phyloP scores from a whole-genome alignment of 2,329 filamentous ascomycete species.

The Diaporthe australafricana region DNA sequence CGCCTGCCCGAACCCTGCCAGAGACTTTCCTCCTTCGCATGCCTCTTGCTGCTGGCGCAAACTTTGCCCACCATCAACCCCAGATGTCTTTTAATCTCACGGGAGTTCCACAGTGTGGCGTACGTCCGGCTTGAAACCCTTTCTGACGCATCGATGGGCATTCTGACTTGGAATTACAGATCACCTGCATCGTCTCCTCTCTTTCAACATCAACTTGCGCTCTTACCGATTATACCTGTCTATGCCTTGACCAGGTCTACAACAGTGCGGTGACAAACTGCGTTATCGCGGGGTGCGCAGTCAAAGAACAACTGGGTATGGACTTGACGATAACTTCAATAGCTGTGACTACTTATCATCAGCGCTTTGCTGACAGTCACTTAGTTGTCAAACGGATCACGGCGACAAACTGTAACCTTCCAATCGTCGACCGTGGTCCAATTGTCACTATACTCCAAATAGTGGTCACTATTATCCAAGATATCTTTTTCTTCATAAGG shows the following conservation, averaged over 20 bases:
- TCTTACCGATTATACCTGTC: slow-evolving; percentile 9
- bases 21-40: neutral
- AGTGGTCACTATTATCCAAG: slow-evolving; percentile 24
- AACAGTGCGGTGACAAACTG: slow-evolving; percentile 3
- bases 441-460: slow-evolving; percentile 20
- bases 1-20: neutral
- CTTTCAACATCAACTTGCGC: neutral
- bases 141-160: neutral
- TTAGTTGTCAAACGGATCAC: slow-evolving; percentile 14
- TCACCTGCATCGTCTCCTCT: slow-evolving; percentile 21
- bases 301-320: slow-evolving; percentile 22
- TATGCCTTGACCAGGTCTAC: slow-evolving; percentile 19
- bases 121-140: neutral
- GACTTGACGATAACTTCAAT: neutral
- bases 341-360: neutral
- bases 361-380: neutral
- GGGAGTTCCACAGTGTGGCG: slow-evolving; percentile 22
- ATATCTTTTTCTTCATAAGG: slow-evolving; percentile 20
- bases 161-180: neutral
- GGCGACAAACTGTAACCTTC: slow-evolving; percentile 13
- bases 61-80: neutral
- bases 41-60: neutral
- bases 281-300: neutral
- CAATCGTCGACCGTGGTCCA: slow-evolving; percentile 11
- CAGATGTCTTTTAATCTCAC: slow-evolving; percentile 27